Percentiles rank a stretch among this genome's conserved stretches.
These are phyloP conservation scores for Pestalotiopsis fici DNA, from an alignment of 2,329 filamentous ascomycete genomes.

Conservation along the genomic window DNA sequence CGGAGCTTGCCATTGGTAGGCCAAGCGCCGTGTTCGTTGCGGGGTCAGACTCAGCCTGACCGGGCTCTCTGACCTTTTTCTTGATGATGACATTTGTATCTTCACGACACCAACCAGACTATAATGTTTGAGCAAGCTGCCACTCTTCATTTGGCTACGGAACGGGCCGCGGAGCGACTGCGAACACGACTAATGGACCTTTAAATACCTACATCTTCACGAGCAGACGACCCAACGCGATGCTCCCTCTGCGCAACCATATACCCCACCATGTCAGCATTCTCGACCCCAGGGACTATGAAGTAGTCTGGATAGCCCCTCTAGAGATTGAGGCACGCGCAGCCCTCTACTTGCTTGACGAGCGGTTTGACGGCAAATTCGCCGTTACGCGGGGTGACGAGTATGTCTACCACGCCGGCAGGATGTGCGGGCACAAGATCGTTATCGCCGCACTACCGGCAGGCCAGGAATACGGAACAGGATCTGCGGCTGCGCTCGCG, in stretches of 20 bases:
- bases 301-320: conserved; percentile 37
- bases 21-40: too few relatives aligned
- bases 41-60: too few relatives aligned
- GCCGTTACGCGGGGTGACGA: conserved; percentile 30
- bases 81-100: too few relatives aligned
- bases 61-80: too few relatives aligned
- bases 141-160: too few relatives aligned
- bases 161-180: too few relatives aligned
- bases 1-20: too few relatives aligned
- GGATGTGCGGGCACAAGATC: conserved; percentile 35
- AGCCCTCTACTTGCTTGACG: conserved; percentile 31
- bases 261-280: not conserved
- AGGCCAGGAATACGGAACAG: conserved; percentile 34
- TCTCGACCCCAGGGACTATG: conserved; percentile 24
- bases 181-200: too few relatives aligned
- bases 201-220: too few relatives aligned
- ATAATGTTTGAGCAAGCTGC: too few relatives aligned
- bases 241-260: not conserved
- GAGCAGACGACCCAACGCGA: too few relatives aligned
- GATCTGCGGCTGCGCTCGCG: conserved; percentile 32
- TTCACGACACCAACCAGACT: too few relatives aligned
- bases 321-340: conserved; percentile 36
- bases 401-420: conserved; percentile 36
- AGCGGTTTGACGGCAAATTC: conserved; percentile 32
- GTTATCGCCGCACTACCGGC: conserved; percentile 33